Conservation (phyloP, 176 grass and related monocot genomes). For the Pharus latifolius region DNA sequence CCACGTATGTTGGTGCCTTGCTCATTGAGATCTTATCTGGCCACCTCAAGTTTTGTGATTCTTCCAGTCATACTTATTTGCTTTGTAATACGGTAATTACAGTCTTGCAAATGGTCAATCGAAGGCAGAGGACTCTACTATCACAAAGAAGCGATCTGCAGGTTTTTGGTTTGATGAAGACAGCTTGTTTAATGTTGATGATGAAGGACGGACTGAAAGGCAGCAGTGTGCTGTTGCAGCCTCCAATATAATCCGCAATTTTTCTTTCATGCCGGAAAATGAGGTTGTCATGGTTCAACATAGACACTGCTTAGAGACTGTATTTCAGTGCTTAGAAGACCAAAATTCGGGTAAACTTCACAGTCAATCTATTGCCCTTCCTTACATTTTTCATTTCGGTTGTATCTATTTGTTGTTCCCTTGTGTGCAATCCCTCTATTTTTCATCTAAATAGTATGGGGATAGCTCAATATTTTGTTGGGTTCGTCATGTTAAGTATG, state of each 20-base stretch:
- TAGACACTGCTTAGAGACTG: slow-evolving; percentile 90
- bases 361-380: neutral
- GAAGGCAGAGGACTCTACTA: slow-evolving; percentile 29
- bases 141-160: slow-evolving; percentile 43
- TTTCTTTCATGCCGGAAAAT: slow-evolving; percentile 99
- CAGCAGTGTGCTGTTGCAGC: slow-evolving; percentile 87
- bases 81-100: slow-evolving; percentile 11
- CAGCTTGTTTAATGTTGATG: slow-evolving; percentile 88
- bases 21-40: slow-evolving; percentile 1
- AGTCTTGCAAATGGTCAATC: slow-evolving; percentile 37
- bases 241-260: slow-evolving; percentile 97
- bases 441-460: neutral
- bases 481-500: neutral
- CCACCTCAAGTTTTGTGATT: slow-evolving; percentile 8
- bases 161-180: slow-evolving; percentile 90
- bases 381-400: neutral
- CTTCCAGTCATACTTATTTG: neutral
- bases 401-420: neutral
- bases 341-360: slow-evolving; percentile 60
- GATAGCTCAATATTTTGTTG: neutral
- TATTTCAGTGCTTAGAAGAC: slow-evolving; percentile 95
- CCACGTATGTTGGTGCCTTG: slow-evolving; percentile 19
- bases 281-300: slow-evolving; percentile 92
- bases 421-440: neutral
- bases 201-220: slow-evolving; percentile 77